A percentile compares a stretch with the other conserved stretches of the same genome.
These are phyloP conservation scores for Hanseniaspora valbyensis DNA, from an alignment of 805 yeast genomes.

Conservation along the genomic window DNA sequence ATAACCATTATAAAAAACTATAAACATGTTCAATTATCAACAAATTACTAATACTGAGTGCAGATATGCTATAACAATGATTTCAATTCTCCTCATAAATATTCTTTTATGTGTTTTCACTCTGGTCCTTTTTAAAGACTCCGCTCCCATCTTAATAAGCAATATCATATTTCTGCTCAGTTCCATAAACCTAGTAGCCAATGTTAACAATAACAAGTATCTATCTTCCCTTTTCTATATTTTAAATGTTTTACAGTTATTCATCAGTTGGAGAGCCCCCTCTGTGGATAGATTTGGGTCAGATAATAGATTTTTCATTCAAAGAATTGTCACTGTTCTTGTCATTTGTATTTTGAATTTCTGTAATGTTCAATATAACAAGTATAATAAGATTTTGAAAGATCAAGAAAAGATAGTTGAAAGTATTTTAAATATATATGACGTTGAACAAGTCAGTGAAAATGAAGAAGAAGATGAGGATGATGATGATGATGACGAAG, in stretches of 20 bases:
- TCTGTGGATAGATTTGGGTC: neutral
- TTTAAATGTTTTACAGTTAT: neutral
- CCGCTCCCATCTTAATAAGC: neutral
- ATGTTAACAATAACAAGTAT: neutral
- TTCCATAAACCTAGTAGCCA: neutral
- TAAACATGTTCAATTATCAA: too few relatives aligned
- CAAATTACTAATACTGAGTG: neutral
- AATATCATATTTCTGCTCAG: neutral
- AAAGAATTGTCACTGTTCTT: neutral
- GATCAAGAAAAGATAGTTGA: constrained; percentile 13
- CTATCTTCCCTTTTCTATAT: neutral
- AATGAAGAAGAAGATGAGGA: too few relatives aligned
- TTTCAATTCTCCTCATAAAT: neutral
- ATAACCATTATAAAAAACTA: too few relatives aligned
- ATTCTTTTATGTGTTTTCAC: neutral
- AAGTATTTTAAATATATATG: too few relatives aligned
- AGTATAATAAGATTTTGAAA: neutral
- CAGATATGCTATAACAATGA: neutral
- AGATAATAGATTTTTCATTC: too few relatives aligned
- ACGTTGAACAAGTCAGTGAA: too few relatives aligned
- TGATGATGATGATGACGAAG: too few relatives aligned
- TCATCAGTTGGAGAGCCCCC: neutral
- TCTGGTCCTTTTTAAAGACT: neutral
- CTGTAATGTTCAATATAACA: neutral
- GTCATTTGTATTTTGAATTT: neutral